These are phyloP conservation scores for Hapsidospora chrysogenum DNA, from an alignment of 495 filamentous ascomycete genomes.

Conservation along the genomic window DNA sequence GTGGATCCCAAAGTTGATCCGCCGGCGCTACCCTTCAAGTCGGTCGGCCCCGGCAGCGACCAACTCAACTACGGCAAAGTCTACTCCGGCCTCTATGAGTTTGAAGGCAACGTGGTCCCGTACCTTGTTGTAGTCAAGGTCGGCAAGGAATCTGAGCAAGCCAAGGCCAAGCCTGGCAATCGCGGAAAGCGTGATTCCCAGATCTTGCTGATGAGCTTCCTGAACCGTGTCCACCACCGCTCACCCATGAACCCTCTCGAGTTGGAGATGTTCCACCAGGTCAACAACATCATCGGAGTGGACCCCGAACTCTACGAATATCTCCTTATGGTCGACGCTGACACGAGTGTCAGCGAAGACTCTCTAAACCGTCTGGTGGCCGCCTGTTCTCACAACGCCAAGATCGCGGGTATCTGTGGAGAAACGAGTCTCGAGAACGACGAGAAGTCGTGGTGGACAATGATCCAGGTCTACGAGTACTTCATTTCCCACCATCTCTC, in stretches of 20 bases:
- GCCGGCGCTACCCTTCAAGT: constrained; percentile 81
- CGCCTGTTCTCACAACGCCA: constrained; percentile 82
- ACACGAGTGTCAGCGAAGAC: constrained; percentile 89
- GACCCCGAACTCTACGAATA: constrained; percentile 97
- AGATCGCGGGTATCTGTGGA: constrained; percentile 93
- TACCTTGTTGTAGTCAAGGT: constrained; percentile 94
- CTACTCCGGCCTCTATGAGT: constrained; percentile 95
- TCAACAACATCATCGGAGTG: constrained; percentile 97
- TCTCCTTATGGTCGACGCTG: constrained; percentile 91
- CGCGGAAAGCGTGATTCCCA: constrained; percentile 97
- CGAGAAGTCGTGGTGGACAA: constrained; percentile 90
- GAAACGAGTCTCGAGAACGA: constrained; percentile 95
- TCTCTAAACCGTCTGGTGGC: constrained; percentile 85
- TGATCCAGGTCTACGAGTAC: constrained; percentile 99
- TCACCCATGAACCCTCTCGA: constrained; percentile 88
- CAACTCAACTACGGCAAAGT: constrained; percentile 98
- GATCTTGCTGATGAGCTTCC: constrained; percentile 68
- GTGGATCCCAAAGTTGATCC: constrained; percentile 96
- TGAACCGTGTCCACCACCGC: constrained; percentile 93
- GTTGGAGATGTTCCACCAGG: constrained; percentile 95
- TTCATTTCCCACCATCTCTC: constrained; percentile 89
- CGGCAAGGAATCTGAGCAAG: constrained; percentile 88
- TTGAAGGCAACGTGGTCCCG: constrained; percentile 90
- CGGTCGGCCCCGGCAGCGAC: constrained; percentile 73
- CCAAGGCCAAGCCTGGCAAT: constrained; percentile 87